phyloP scores from a whole-genome alignment of 139 green algal genomes.

The Tetraselmis chui region DNA sequence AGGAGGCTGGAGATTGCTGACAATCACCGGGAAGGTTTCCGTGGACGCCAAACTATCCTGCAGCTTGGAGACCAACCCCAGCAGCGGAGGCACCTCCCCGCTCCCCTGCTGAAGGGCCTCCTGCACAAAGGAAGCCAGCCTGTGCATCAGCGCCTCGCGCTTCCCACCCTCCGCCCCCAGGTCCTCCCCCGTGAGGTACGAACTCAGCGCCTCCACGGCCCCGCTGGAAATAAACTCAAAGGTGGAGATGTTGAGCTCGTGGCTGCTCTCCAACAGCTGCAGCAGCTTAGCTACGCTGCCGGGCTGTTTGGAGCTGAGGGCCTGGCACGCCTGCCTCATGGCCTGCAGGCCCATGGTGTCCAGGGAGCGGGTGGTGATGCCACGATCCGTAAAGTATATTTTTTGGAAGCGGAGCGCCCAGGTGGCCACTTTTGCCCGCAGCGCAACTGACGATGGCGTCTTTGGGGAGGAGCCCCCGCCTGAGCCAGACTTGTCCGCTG shows the following conservation, averaged over 20 bases:
- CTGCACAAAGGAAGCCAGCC: constrained; percentile 48
- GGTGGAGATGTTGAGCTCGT: constrained; percentile 53
- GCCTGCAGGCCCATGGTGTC: constrained; percentile 39
- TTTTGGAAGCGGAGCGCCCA: constrained; percentile 9
- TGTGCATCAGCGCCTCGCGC: constrained; percentile 37
- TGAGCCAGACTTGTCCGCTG: background rate
- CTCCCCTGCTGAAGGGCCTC: constrained; percentile 21
- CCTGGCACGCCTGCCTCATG: constrained; percentile 37
- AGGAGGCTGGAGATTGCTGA: constrained; percentile 10
- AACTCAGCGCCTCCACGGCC: constrained; percentile 47
- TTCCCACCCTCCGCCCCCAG: constrained; percentile 4
- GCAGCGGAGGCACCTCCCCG: constrained; percentile 34
- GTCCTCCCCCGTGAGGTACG: constrained; percentile 49
- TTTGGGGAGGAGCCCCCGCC: background rate
- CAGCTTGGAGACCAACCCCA: constrained; percentile 68
- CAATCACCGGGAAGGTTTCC: constrained; percentile 73
- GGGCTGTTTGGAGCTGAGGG: constrained; percentile 21
- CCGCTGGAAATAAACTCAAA: constrained; percentile 90
- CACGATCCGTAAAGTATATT: constrained; percentile 3
- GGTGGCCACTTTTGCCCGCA: background rate
- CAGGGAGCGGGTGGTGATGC: background rate
- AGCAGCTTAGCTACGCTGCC: constrained; percentile 27
- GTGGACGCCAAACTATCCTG: constrained; percentile 57
- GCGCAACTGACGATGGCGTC: background rate
- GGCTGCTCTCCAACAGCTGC: constrained; percentile 30